Base-by-base conservation (phyloP, 2,329 filamentous ascomycete species). In the Diplocarpon rosae region DNA sequence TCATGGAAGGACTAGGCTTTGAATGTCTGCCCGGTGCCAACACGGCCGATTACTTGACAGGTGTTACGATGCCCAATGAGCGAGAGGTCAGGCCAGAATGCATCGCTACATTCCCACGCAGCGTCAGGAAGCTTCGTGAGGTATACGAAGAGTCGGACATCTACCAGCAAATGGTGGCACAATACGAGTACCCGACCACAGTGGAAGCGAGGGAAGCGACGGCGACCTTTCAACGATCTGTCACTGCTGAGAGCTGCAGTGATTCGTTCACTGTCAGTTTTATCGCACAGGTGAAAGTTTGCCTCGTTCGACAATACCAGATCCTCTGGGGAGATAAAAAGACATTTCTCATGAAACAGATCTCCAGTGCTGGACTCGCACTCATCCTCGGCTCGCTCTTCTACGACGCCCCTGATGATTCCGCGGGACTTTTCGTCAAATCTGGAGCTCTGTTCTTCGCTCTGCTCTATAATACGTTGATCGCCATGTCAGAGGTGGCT, bases 381-480 rank as follows among this genome's bases (percentile, higher is more conserved):
- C 61, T 85, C 5, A 73, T 84, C 45, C 68, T 72, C 1, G 80
- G 79, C 6, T 83, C 78, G 0, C 67, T 84, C 3, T 85, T 85
- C 62, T 85, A 84, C 62, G 69, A 78, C 44, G 73, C 78, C 0
- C 71, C 78, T 0, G 47, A 64, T 20, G 75, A 71, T 39, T 75
- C 76, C 0, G 67, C 62, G 1, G 80, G 80, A 7, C 62, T 85
- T 0, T 84, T 84, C 58, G 58, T 74, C 53, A 82, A 83, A 54
- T 70, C 71, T 0, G 81, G 80, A 42, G 71, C 78, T 0, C 63
- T 80, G 4, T 85, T 84, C 66, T 72, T 83, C 40, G 66, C 78
- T 1, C 65, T 83, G 0, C 64, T 85, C 0, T 79, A 73, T 60
- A 78, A 82, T 56, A 68, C 71, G 44, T 62, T 85, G 8, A 57